phyloP scores from a whole-genome alignment of 257 asterid species.

The Pogostemon cablin region DNA sequence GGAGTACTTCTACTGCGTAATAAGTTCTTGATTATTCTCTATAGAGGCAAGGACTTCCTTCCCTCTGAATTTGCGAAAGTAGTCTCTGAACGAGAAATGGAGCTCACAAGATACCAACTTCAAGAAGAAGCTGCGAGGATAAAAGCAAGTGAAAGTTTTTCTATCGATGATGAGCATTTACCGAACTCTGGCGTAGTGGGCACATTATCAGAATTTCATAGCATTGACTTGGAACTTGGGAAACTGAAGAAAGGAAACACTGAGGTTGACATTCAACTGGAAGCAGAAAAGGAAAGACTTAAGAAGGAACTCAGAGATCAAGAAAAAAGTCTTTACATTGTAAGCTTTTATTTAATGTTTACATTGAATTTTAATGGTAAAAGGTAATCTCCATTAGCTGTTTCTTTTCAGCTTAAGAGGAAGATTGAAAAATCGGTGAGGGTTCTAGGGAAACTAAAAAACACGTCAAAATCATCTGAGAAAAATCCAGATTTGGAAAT shows the following conservation, averaged over 20 bases:
- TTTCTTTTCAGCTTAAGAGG: slow-evolving; percentile 67
- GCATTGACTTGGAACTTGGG: slow-evolving; percentile 51
- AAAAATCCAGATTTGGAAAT: slow-evolving; percentile 66
- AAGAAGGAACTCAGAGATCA: slow-evolving; percentile 73
- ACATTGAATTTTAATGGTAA: slow-evolving; percentile 29
- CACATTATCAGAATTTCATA: slow-evolving; percentile 71
- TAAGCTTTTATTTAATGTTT: slow-evolving; percentile 41
- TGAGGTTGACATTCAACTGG: slow-evolving; percentile 58
- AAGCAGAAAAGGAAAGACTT: slow-evolving; percentile 59
- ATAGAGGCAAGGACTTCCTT: slow-evolving; percentile 91
- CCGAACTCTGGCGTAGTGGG: slow-evolving; percentile 48
- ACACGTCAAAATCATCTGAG: slow-evolving; percentile 51
- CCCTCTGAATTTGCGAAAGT: slow-evolving; percentile 68
- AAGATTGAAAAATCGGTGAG: slow-evolving; percentile 66
- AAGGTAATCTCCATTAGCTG: slow-evolving; percentile 21
- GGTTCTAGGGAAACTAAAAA: slow-evolving; percentile 54
- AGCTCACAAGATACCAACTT: slow-evolving; percentile 60
- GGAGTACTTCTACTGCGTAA: slow-evolving; percentile 87
- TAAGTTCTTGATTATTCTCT: slow-evolving; percentile 79
- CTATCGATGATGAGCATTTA: slow-evolving; percentile 42
- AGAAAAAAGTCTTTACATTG: slow-evolving; percentile 54
- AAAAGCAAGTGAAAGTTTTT: slow-evolving; percentile 64
- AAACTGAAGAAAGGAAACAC: slow-evolving; percentile 37
- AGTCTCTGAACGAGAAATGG: slow-evolving; percentile 69
- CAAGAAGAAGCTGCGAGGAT: slow-evolving; percentile 83